These are phyloP conservation scores for Quillaja saponaria DNA, from an alignment of 306 rosid genomes.

Conservation along the genomic window DNA sequence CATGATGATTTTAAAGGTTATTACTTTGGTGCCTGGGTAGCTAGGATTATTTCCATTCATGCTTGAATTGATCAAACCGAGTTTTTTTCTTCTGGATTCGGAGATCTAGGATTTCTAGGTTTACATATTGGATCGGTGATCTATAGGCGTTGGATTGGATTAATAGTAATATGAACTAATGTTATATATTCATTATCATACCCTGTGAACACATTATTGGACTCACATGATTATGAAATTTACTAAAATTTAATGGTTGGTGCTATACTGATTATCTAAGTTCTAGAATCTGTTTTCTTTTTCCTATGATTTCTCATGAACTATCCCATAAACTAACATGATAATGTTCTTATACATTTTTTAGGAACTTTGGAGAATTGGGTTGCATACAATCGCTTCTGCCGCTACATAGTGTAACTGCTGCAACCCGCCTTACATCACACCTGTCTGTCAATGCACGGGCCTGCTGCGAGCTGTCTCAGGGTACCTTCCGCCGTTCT, in stretches of 20 bases:
- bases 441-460: constrained; percentile 55
- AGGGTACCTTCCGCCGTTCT: constrained; percentile 98
- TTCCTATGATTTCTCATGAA: too few relatives aligned
- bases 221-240: too few relatives aligned
- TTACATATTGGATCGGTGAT: not conserved
- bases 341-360: not conserved
- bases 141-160: not conserved
- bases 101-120: not conserved
- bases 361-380: constrained; percentile 80
- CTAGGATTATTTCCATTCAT: not conserved
- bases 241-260: too few relatives aligned
- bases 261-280: too few relatives aligned
- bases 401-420: constrained; percentile 49
- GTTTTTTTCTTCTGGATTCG: not conserved
- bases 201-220: too few relatives aligned
- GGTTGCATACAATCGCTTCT: constrained; percentile 75
- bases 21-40: not conserved
- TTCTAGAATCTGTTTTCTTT: not conserved
- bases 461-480: constrained; percentile 84
- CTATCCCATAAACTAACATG: not conserved
- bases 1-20: not conserved
- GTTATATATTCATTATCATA: too few relatives aligned
- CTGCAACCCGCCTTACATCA: constrained; percentile 57
- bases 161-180: not conserved
- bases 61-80: not conserved